These are phyloP conservation scores for Penicillium paradoxum DNA, from an alignment of 495 filamentous ascomycete genomes.

Conservation along the genomic window DNA sequence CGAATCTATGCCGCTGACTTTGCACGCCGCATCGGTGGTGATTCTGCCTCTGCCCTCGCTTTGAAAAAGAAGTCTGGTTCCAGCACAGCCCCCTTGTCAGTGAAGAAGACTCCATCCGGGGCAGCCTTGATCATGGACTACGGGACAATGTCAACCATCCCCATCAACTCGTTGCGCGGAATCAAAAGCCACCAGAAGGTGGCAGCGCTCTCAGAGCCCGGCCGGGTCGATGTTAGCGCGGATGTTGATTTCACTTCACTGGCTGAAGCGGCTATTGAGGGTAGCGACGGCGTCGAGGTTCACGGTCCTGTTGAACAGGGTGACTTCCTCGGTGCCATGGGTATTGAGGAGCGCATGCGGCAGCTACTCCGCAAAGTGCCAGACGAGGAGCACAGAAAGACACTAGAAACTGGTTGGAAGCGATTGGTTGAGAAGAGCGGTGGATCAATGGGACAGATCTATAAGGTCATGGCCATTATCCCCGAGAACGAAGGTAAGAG, in stretches of 20 bases:
- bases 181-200: slow-evolving; percentile 70
- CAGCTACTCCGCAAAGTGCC: slow-evolving; percentile 51
- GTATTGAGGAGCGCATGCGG: slow-evolving; percentile 71
- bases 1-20: slow-evolving; percentile 74
- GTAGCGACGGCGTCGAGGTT: slow-evolving; percentile 76
- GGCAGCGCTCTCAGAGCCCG: slow-evolving; percentile 70
- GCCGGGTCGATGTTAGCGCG: slow-evolving; percentile 77
- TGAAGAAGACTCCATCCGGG: slow-evolving; percentile 62
- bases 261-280: slow-evolving; percentile 70
- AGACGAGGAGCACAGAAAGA: slow-evolving; percentile 50
- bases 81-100: slow-evolving; percentile 8
- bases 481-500: slow-evolving; percentile 69
- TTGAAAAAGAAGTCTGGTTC: slow-evolving; percentile 15
- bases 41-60: slow-evolving; percentile 37
- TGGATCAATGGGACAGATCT: slow-evolving; percentile 86
- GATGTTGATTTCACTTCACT: slow-evolving; percentile 89
- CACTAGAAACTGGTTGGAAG: slow-evolving; percentile 69
- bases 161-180: slow-evolving; percentile 80
- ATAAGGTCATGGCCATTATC: slow-evolving; percentile 88
- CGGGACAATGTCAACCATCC: slow-evolving; percentile 72
- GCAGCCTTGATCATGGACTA: slow-evolving; percentile 94
- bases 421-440: slow-evolving; percentile 72
- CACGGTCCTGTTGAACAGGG: slow-evolving; percentile 91
- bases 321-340: slow-evolving; percentile 70
- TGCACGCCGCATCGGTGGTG: slow-evolving; percentile 73